Conservation (phyloP, 2,329 filamentous ascomycete genomes). For the Penicillium sp. region DNA sequence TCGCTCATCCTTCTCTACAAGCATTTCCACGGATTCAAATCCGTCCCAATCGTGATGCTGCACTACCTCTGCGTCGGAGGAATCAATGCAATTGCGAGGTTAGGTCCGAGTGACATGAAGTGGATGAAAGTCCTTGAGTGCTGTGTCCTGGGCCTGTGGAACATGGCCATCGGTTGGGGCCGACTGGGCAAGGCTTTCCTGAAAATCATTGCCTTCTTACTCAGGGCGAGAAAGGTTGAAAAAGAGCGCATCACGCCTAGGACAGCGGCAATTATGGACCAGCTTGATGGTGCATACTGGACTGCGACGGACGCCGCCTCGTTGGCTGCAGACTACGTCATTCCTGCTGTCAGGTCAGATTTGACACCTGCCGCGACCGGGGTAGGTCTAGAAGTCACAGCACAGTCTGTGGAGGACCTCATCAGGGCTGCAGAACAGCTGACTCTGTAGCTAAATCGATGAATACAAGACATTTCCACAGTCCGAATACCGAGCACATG, state of each 20-base stretch:
- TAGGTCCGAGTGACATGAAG: constrained; percentile 17
- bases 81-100: constrained; percentile 21
- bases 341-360: constrained; percentile 8
- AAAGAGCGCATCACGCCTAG: constrained; percentile 17
- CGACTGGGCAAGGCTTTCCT: constrained; percentile 29
- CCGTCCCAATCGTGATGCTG: constrained; percentile 28
- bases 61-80: constrained; percentile 29
- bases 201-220: constrained; percentile 24
- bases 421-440: neutral
- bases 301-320: constrained; percentile 21
- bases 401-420: neutral
- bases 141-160: constrained; percentile 28
- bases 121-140: constrained; percentile 26
- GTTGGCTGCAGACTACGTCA: constrained; percentile 27
- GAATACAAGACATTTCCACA: neutral
- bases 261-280: constrained; percentile 19
- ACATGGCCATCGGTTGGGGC: constrained; percentile 30
- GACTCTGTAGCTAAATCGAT: neutral
- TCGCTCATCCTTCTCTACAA: constrained; percentile 26
- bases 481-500: neutral
- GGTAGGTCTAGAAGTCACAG: neutral
- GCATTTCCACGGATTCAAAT: constrained; percentile 26
- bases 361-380: neutral
- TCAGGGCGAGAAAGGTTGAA: constrained; percentile 16
- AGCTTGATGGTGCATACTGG: constrained; percentile 21